Conservation (phyloP, 164 flowering plant species). For the Umbilicus rupestris region DNA sequence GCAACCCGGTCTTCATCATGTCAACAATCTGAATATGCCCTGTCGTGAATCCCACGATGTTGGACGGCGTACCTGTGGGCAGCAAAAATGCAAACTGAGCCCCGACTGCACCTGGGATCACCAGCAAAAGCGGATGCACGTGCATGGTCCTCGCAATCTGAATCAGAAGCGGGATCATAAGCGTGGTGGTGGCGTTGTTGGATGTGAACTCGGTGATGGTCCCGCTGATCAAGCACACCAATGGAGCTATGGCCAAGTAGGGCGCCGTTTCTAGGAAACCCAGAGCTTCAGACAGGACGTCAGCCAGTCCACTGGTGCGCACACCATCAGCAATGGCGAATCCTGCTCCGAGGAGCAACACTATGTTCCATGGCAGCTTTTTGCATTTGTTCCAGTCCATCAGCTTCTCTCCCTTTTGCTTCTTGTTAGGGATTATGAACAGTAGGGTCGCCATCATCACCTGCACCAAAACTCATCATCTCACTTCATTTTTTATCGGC, state of each 20-base stretch:
- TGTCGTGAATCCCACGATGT: slow-evolving; percentile 77
- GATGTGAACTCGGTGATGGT: slow-evolving; percentile 74
- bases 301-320: slow-evolving; percentile 64
- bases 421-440: slow-evolving; percentile 83
- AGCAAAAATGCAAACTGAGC: slow-evolving; percentile 73
- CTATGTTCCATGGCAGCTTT: slow-evolving; percentile 78
- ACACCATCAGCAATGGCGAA: slow-evolving; percentile 91
- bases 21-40: slow-evolving; percentile 65
- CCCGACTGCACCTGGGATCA: slow-evolving; percentile 83
- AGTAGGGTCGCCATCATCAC: slow-evolving; percentile 81
- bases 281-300: slow-evolving; percentile 37
- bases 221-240: slow-evolving; percentile 49
- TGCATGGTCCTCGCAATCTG: slow-evolving; percentile 59
- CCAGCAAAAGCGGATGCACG: slow-evolving; percentile 58
- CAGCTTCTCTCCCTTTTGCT: slow-evolving; percentile 56
- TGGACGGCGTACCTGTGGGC: slow-evolving; percentile 79
- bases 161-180: slow-evolving; percentile 57
- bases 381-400: slow-evolving; percentile 99
- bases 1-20: slow-evolving; percentile 67
- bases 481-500: too few species aligned
- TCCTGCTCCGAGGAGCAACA: slow-evolving; percentile 80
- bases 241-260: slow-evolving; percentile 59
- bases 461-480: too few species aligned
- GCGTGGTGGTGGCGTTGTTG: slow-evolving; percentile 73
- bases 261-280: slow-evolving; percentile 51